Evolutionary conservation across 352 stramenopile genomes (phyloP).

Genomic region (Phytophthora idaei): DNA sequence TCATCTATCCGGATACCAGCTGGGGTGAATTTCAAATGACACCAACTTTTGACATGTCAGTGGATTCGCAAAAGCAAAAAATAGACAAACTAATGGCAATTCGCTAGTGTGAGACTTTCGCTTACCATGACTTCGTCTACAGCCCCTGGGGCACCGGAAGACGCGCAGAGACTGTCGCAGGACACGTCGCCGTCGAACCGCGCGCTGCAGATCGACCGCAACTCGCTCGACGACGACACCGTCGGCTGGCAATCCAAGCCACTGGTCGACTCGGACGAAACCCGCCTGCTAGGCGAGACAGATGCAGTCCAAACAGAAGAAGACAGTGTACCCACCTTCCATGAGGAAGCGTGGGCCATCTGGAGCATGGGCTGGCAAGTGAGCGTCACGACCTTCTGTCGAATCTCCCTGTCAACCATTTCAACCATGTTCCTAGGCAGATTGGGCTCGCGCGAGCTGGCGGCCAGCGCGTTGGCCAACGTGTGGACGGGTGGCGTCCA

Average conservation of each 20-base stretch:
- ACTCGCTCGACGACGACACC: constrained; percentile 23
- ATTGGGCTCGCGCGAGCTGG: constrained; percentile 75
- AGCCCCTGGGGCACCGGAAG: not conserved
- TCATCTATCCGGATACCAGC: not conserved
- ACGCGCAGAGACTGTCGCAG: constrained; percentile 7
- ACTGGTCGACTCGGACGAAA: constrained; percentile 9
- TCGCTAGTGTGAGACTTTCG: not conserved
- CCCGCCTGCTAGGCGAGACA: constrained; percentile 9
- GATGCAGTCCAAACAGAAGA: not conserved
- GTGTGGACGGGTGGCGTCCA: constrained; percentile 85
- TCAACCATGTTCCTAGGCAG: constrained; percentile 80
- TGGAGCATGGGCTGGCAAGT: constrained; percentile 88
- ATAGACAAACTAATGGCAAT: constrained; percentile 3
- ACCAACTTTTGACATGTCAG: too few relatives aligned
- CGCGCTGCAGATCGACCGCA: constrained; percentile 27
- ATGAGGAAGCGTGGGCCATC: constrained; percentile 69
- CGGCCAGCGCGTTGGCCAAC: constrained; percentile 67
- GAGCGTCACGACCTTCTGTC: constrained; percentile 81
- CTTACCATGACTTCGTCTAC: constrained; percentile 18
- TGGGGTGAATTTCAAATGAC: too few relatives aligned
- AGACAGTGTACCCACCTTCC: constrained; percentile 36
- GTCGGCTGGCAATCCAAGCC: constrained; percentile 28
- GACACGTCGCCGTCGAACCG: constrained; percentile 10
- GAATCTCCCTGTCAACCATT: constrained; percentile 81
- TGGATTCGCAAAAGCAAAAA: constrained; percentile 1